Conservation (phyloP, 106 monocot species). For the Hemerocallis citrina region DNA sequence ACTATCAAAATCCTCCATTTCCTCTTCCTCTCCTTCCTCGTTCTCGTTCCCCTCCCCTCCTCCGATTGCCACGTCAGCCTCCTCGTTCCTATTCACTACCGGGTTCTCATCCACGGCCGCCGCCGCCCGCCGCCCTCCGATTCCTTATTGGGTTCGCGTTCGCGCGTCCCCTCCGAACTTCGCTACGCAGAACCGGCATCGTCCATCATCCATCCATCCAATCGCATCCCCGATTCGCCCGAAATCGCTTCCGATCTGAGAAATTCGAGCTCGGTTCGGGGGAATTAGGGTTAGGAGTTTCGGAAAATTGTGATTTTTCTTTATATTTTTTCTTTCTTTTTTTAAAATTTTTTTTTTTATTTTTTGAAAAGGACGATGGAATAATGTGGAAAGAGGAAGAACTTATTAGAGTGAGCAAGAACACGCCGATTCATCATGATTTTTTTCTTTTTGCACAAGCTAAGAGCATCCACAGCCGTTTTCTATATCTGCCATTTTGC, state of each 20-base stretch:
- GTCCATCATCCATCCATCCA: conserved; percentile 61
- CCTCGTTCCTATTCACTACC: conserved; percentile 3
- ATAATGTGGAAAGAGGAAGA: too few species aligned
- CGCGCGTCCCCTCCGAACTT: conserved; percentile 46
- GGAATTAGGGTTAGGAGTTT: not conserved
- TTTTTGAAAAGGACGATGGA: too few species aligned
- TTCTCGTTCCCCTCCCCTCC: conserved; percentile 8
- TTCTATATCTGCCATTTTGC: too few species aligned
- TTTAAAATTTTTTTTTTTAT: too few species aligned
- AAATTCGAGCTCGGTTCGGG: not conserved
- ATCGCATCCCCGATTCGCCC: conserved; percentile 24
- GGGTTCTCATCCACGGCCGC: conserved; percentile 6
- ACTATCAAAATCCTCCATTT: conserved; percentile 35
- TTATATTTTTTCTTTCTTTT: too few species aligned
- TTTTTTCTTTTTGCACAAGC: too few species aligned
- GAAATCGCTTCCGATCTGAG: not conserved
- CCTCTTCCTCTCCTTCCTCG: conserved; percentile 30
- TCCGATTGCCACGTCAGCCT: conserved; percentile 19
- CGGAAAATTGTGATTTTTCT: not conserved
- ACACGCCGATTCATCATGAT: too few species aligned
- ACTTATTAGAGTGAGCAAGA: too few species aligned
- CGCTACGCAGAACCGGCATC: conserved; percentile 73
- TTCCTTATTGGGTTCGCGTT: not conserved
- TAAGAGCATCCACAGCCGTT: too few species aligned
- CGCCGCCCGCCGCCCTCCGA: not conserved